Conservation (phyloP, 2,329 filamentous ascomycete genomes). For the Chlorencoelia australis region DNA sequence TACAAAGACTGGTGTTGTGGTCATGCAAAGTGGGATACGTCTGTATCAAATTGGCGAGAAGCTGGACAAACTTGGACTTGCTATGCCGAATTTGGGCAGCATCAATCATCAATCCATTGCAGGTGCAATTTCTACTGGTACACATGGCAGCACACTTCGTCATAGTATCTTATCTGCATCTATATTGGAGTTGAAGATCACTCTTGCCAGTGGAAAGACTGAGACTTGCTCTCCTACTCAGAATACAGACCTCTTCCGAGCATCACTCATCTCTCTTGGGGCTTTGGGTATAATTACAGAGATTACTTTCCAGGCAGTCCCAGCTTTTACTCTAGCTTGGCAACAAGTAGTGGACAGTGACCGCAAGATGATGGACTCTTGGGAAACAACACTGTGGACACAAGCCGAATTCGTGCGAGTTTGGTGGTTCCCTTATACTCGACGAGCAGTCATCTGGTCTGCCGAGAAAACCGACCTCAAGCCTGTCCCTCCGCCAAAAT, state of each 20-base stretch:
- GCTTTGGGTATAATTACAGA: conserved; percentile 86
- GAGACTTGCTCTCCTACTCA: conserved; percentile 57
- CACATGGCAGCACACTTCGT: conserved; percentile 76
- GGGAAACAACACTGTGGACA: conserved; percentile 70
- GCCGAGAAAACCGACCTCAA: conserved; percentile 67
- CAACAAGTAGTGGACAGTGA: conserved; percentile 68
- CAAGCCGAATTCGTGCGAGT: conserved; percentile 81
- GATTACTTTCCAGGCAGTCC: conserved; percentile 72
- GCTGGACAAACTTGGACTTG: conserved; percentile 66
- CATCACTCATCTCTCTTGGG: conserved; percentile 77
- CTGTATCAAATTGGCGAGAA: conserved; percentile 63
- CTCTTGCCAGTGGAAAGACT: conserved; percentile 69
- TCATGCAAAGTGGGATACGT: conserved; percentile 82
- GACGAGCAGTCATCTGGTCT: conserved; percentile 79
- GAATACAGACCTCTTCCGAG: conserved; percentile 74
- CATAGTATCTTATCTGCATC: conserved; percentile 81
- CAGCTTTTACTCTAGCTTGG: conserved; percentile 80
- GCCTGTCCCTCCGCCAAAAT: conserved; percentile 42
- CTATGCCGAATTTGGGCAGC: conserved; percentile 85
- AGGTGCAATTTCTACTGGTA: conserved; percentile 85
- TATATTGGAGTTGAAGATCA: conserved; percentile 65
- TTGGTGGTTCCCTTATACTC: conserved; percentile 96
- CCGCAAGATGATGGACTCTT: conserved; percentile 55
- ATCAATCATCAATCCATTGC: conserved; percentile 93
- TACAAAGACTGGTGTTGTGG: conserved; percentile 52